phyloP scores from a whole-genome alignment of 164 flowering plant species.

The Aristolochia californica region DNA sequence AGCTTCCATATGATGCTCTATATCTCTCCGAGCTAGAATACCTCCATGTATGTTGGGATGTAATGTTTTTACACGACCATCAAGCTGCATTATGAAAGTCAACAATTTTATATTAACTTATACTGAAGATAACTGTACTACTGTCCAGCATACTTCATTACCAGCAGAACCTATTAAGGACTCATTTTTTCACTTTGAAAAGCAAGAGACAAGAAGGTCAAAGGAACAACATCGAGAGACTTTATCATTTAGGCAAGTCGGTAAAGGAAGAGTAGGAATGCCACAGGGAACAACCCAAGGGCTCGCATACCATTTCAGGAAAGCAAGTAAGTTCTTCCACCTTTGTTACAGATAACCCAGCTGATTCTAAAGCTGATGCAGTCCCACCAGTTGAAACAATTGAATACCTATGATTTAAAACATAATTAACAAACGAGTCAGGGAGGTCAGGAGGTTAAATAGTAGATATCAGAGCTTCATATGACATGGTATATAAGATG shows the following conservation, averaged over 20 bases:
- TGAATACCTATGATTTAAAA: conserved; percentile 36
- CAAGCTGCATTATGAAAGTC: conserved; percentile 56
- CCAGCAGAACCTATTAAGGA: too few relatives aligned
- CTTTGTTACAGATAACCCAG: conserved; percentile 80
- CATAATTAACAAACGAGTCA: not conserved
- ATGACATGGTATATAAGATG: too few relatives aligned
- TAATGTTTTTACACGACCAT: conserved; percentile 96
- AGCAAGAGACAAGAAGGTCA: too few relatives aligned
- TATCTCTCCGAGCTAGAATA: conserved; percentile 95
- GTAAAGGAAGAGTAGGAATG: too few relatives aligned
- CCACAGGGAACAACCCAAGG: not conserved
- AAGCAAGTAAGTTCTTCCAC: conserved; percentile 86
- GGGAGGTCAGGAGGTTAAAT: too few relatives aligned
- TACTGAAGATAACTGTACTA: too few relatives aligned
- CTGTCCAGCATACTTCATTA: too few relatives aligned
- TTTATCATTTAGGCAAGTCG: too few relatives aligned
- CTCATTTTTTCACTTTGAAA: not conserved
- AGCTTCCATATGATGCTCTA: conserved; percentile 81
- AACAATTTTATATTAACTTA: not conserved
- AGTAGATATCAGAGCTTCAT: not conserved
- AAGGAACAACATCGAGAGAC: too few relatives aligned
- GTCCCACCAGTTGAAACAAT: conserved; percentile 99
- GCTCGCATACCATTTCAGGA: conserved; percentile 75
- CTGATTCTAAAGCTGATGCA: conserved; percentile 64
- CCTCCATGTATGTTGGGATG: conserved; percentile 96